phyloP scores from a whole-genome alignment of 257 asterid genomes.

The Fraxinus quadrangulata region DNA sequence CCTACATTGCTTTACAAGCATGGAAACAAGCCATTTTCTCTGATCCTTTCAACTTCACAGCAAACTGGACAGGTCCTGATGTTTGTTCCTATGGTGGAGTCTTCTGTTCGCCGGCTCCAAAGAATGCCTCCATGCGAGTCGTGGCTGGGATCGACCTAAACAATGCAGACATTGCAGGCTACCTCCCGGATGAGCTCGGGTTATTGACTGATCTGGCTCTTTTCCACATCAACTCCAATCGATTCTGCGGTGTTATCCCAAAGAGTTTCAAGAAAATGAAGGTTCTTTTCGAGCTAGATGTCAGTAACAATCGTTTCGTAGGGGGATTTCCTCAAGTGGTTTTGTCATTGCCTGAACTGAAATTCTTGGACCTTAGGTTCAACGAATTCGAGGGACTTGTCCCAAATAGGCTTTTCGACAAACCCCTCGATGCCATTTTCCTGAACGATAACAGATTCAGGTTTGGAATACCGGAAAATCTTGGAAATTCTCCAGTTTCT shows the following conservation, averaged over 20 bases:
- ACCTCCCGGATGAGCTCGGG: slow-evolving; percentile 64
- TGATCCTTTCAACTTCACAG: slow-evolving; percentile 68
- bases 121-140: slow-evolving; percentile 44
- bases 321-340: slow-evolving; percentile 70
- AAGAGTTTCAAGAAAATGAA: slow-evolving; percentile 40
- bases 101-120: slow-evolving; percentile 48
- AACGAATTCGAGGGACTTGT: slow-evolving; percentile 75
- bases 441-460: slow-evolving; percentile 63
- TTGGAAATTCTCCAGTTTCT: slow-evolving; percentile 70
- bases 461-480: slow-evolving; percentile 60
- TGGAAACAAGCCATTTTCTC: slow-evolving; percentile 72
- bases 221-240: slow-evolving; percentile 64
- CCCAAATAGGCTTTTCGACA: slow-evolving; percentile 50
- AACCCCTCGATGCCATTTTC: slow-evolving; percentile 62
- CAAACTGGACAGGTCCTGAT: slow-evolving; percentile 58
- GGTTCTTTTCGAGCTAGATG: slow-evolving; percentile 59
- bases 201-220: slow-evolving; percentile 61
- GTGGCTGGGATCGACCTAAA: slow-evolving; percentile 79
- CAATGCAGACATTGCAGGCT: slow-evolving; percentile 78
- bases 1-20: slow-evolving; percentile 65
- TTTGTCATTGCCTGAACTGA: slow-evolving; percentile 49
- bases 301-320: slow-evolving; percentile 68
- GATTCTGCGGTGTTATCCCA: slow-evolving; percentile 71
- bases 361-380: slow-evolving; percentile 63
- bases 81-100: slow-evolving; percentile 68